These are phyloP conservation scores for Fomitopsis schrenkii DNA, from an alignment of 1,284 basidiomycete genomes.

Conservation along the genomic window DNA sequence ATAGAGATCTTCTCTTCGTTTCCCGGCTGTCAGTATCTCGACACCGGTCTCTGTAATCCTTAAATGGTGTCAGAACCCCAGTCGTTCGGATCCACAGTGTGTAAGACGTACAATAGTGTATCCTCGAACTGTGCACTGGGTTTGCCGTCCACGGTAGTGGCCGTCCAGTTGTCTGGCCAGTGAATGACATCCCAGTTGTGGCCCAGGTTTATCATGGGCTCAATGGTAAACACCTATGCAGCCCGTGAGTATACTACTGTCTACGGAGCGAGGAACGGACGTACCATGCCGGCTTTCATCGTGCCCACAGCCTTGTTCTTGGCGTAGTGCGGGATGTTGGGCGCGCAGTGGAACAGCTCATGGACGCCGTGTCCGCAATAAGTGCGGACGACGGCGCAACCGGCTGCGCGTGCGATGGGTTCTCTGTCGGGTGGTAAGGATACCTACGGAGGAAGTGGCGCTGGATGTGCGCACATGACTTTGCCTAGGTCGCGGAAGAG, in stretches of 20 bases:
- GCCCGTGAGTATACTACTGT: neutral
- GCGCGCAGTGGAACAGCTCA: conserved; percentile 73
- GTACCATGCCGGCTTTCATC: conserved; percentile 84
- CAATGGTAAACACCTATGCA: conserved; percentile 66
- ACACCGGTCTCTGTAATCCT: conserved; percentile 91
- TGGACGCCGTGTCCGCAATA: conserved; percentile 94
- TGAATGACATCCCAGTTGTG: conserved; percentile 67
- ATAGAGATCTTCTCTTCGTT: conserved; percentile 34
- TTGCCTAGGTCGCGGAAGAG: conserved; percentile 83
- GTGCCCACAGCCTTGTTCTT: conserved; percentile 81
- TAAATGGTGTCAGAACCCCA: conserved; percentile 6
- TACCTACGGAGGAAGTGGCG: neutral
- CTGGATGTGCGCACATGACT: conserved; percentile 54
- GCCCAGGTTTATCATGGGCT: conserved; percentile 93
- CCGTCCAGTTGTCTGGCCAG: conserved; percentile 94
- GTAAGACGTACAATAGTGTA: conserved; percentile 70
- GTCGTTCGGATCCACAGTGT: neutral
- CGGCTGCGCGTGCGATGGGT: conserved; percentile 73
- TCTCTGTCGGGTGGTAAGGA: conserved; percentile 40
- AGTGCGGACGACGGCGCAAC: conserved; percentile 81
- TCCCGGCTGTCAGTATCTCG: conserved; percentile 80
- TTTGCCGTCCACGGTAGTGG: conserved; percentile 86
- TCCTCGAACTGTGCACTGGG: conserved; percentile 95
- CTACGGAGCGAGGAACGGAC: conserved; percentile 13
- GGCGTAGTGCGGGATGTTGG: conserved; percentile 82